phyloP scores from a whole-genome alignment of 768 basidiomycete genomes.

The Tephrocybe sp. region DNA sequence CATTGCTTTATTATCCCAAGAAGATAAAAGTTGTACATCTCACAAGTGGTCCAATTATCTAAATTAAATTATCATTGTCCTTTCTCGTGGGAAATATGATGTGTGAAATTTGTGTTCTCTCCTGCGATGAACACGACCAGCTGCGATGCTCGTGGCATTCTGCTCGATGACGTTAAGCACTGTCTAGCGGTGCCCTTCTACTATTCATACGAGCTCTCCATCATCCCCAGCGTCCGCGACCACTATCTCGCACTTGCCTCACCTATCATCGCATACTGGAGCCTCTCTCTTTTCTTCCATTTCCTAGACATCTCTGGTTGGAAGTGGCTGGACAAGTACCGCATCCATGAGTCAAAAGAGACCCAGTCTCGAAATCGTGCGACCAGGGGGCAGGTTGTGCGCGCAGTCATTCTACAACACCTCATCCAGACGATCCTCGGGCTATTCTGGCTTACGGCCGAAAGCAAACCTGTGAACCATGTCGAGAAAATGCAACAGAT shows the following conservation, averaged over 20 bases:
- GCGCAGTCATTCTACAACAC: constrained; percentile 87
- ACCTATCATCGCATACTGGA: constrained; percentile 87
- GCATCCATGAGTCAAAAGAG: constrained; percentile 88
- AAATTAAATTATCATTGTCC: constrained; percentile 10
- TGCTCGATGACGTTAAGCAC: constrained; percentile 26
- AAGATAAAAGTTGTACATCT: constrained; percentile 11
- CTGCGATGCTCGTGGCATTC: constrained; percentile 25
- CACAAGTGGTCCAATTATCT: constrained; percentile 11
- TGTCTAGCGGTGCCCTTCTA: constrained; percentile 53
- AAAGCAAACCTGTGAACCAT: constrained; percentile 34
- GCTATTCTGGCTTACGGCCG: constrained; percentile 60
- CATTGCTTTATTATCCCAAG: constrained; percentile 17
- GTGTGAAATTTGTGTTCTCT: constrained; percentile 10
- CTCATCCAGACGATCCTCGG: constrained; percentile 80
- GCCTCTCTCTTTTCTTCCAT: constrained; percentile 77
- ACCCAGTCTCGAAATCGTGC: constrained; percentile 74
- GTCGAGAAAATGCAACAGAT: constrained; percentile 41
- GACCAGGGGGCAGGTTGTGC: constrained; percentile 67
- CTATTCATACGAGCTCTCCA: constrained; percentile 40
- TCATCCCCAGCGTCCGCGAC: constrained; percentile 68
- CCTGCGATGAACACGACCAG: constrained; percentile 36
- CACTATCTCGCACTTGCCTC: constrained; percentile 65
- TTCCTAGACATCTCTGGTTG: constrained; percentile 74
- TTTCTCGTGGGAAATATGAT: constrained; percentile 13
- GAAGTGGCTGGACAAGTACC: constrained; percentile 78